A percentile compares a stretch with the other conserved stretches of the same genome.
Evolutionary conservation across 148 eudicot genomes (phyloP).

Genomic region (Suaeda aralocaspica): DNA sequence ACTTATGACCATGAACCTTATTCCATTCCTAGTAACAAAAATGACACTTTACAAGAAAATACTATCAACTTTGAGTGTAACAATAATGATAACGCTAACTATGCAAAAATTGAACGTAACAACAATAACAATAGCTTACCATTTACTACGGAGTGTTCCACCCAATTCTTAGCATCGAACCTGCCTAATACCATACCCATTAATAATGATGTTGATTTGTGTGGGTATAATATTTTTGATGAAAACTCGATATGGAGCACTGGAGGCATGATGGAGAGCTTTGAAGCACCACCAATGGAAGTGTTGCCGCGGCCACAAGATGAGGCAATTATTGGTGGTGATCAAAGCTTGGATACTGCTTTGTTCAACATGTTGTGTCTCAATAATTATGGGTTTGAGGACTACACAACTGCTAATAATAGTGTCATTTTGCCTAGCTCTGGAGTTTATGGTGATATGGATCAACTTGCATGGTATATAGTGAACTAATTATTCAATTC

Average conservation of each 20-base stretch:
- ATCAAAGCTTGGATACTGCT: conserved; percentile 12
- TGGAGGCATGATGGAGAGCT: conserved; percentile 7
- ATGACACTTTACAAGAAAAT: neutral
- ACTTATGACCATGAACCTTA: neutral
- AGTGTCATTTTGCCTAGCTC: neutral
- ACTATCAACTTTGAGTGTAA: conserved; percentile 13
- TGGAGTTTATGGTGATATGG: conserved; percentile 18
- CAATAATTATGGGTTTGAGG: conserved; percentile 14
- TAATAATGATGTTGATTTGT: neutral
- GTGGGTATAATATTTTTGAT: conserved; percentile 4
- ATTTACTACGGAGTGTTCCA: conserved; percentile 3
- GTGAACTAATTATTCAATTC: no score
- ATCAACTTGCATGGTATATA: conserved; percentile 23
- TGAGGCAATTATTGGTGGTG: neutral
- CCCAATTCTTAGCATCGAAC: conserved; percentile 1
- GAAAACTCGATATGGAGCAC: conserved; percentile 22
- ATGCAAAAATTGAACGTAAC: neutral
- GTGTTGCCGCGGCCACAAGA: conserved; percentile 12
- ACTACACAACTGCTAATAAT: neutral
- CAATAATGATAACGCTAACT: neutral
- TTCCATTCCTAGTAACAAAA: neutral
- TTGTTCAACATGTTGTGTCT: conserved; percentile 11
- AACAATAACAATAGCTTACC: neutral
- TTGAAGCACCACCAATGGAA: conserved; percentile 3
- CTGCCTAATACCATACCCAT: neutral